Base-by-base conservation (phyloP, 768 basidiomycete species). In the Lyophyllum decastes region DNA sequence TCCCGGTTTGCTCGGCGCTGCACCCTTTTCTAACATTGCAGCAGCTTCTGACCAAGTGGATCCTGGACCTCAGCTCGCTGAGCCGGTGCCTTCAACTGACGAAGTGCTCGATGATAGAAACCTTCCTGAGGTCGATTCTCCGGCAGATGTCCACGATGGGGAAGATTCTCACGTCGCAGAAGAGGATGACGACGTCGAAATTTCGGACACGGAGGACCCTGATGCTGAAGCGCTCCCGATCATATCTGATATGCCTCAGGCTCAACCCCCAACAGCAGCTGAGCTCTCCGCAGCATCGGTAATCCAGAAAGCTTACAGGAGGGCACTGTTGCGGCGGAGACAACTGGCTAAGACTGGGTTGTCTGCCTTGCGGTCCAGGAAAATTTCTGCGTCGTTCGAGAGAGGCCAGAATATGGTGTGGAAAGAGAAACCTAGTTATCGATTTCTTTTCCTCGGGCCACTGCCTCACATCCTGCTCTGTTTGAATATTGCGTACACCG, bases 391-490 rank as follows among this genome's bases (percentile, higher is more conserved):
- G 14, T 81, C 72, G 44, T 50, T 70, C 27, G 59, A 62, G 44
- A 63, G 66, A 24, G 68, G 70, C 24, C 61, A 58, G 41, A 61
- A 55, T 7, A 68, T 70, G 26, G 51, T 55, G 2, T 75, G 77
- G 76, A 34, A 57, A 33, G 54, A 52, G 24, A 61, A 59, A 6
- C 33, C 55, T 5, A 58, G 54, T 17, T 81, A 83, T 57, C 71
- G 70, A 14, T 54, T 64, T 0, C 65, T 78, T 14, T 80, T 76
- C 61, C 64, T 72, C 7, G 72, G 73, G 1, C 71, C 72, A 41
- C 66, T 82, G 8, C 77, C 80, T 1, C 76, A 72, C 50, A 60
- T 82, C 26, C 64, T 80, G 2, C 59, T 77, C 2, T 79, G 74
- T 58, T 69, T 82, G 26, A 75, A 82, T 47, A 52, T 65, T n/a